Conservation (phyloP, 306 rosid genomes). For the Gillenia trifoliata region DNA sequence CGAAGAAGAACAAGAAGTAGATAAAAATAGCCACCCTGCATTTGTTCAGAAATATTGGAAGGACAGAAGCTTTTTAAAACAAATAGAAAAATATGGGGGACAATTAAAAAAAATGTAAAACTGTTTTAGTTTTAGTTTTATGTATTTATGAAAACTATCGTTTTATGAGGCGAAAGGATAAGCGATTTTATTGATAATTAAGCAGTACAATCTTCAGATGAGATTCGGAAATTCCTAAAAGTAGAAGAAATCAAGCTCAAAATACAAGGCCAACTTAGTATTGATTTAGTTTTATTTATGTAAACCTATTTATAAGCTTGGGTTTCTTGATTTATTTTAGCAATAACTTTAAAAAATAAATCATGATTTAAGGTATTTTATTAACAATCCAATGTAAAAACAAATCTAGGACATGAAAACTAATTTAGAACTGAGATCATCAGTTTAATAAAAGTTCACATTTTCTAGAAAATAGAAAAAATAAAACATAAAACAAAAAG, state of each 20-base stretch:
- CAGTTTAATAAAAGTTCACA: too few species aligned
- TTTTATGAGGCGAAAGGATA: too few species aligned
- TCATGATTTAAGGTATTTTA: neutral
- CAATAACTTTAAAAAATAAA: neutral
- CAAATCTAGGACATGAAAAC: neutral
- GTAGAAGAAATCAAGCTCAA: too few species aligned
- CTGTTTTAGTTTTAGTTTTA: too few species aligned
- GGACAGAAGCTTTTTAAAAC: neutral
- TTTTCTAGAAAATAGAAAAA: too few species aligned
- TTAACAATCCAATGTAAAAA: neutral
- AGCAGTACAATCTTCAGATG: too few species aligned
- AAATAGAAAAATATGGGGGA: neutral
- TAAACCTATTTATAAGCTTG: neutral
- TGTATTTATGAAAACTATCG: too few species aligned
- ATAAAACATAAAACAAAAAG: too few species aligned
- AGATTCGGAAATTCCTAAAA: too few species aligned
- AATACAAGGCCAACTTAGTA: too few species aligned
- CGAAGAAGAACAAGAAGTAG: neutral
- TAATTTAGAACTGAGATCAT: neutral
- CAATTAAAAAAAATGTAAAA: neutral
- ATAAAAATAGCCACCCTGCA: conserved; percentile 15
- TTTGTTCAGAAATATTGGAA: neutral
- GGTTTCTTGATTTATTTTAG: neutral
- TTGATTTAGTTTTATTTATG: neutral
- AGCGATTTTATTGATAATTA: too few species aligned